phyloP scores from a whole-genome alignment of 768 basidiomycete species.

The Leccinum longicurvipes region DNA sequence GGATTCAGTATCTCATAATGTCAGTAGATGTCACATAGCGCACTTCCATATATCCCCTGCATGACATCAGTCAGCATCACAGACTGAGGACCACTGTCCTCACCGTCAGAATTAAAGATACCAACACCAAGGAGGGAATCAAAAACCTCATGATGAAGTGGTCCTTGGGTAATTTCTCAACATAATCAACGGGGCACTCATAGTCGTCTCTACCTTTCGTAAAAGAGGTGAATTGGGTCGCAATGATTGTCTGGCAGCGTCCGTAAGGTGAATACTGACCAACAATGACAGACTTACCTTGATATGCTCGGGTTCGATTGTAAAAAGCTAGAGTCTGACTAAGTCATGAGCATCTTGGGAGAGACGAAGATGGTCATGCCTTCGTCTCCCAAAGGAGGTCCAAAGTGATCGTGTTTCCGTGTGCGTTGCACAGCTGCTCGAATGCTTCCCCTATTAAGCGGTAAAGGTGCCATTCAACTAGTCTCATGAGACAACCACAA shows the following conservation, averaged over 20 bases:
- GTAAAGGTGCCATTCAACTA: neutral
- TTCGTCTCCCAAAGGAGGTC: slow-evolving; percentile 37
- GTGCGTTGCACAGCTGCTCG: slow-evolving; percentile 17
- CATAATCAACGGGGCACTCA: slow-evolving; percentile 7
- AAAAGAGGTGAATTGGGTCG: slow-evolving; percentile 40
- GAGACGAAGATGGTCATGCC: slow-evolving; percentile 22
- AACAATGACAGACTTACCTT: slow-evolving; percentile 23
- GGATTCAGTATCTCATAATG: neutral
- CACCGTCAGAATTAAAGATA: slow-evolving; percentile 55
- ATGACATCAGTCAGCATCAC: neutral
- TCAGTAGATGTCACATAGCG: neutral
- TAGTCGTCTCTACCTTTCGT: slow-evolving; percentile 30
- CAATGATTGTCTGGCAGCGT: slow-evolving; percentile 35
- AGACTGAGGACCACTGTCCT: neutral
- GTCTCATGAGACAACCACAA: slow-evolving; percentile 1
- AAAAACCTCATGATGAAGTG: neutral
- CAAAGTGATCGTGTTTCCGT: slow-evolving; percentile 34
- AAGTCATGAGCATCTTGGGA: neutral
- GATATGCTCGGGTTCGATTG: slow-evolving; percentile 45
- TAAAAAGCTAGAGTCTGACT: slow-evolving; percentile 34
- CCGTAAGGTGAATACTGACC: neutral
- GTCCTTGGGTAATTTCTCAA: slow-evolving; percentile 17
- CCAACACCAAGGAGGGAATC: slow-evolving; percentile 47
- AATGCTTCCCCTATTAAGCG: slow-evolving; percentile 27
- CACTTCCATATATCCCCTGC: slow-evolving; percentile 57